phyloP scores from a whole-genome alignment of 495 filamentous ascomycete genomes.

The Amorphotheca resinae region DNA sequence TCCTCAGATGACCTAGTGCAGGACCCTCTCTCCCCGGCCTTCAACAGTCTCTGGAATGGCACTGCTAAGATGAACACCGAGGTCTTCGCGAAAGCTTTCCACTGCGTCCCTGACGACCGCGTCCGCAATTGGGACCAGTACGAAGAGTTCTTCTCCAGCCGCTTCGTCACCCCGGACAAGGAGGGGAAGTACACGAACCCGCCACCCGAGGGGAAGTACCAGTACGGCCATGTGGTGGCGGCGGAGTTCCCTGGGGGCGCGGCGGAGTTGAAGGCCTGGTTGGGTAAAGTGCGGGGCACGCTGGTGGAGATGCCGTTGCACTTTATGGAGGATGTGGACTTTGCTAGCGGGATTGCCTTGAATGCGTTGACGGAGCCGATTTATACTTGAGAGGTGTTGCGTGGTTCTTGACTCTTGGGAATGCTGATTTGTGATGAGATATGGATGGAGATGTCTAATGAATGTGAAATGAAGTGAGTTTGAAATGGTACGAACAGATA shows the following conservation, averaged over 20 bases:
- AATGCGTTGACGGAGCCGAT: constrained; percentile 74
- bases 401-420: no score
- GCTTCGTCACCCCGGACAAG: constrained; percentile 49
- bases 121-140: constrained; percentile 79
- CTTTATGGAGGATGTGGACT: constrained; percentile 73
- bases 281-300: constrained; percentile 63
- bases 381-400: constrained; percentile 54
- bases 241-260: constrained; percentile 59
- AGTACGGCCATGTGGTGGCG: constrained; percentile 75
- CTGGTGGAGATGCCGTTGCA: constrained; percentile 87
- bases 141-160: constrained; percentile 60
- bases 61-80: constrained; percentile 71
- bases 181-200: constrained; percentile 29
- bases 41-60: constrained; percentile 57
- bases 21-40: constrained; percentile 58
- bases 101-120: constrained; percentile 69
- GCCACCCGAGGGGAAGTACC: constrained; percentile 27
- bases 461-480: no score
- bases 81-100: constrained; percentile 78
- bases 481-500: no score
- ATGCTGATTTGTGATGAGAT: no score
- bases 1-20: constrained; percentile 58
- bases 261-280: constrained; percentile 65
- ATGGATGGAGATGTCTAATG: no score
- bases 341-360: constrained; percentile 72